phyloP scores from a whole-genome alignment of 202 grass and related monocot genomes.

The Setaria viridis region DNA sequence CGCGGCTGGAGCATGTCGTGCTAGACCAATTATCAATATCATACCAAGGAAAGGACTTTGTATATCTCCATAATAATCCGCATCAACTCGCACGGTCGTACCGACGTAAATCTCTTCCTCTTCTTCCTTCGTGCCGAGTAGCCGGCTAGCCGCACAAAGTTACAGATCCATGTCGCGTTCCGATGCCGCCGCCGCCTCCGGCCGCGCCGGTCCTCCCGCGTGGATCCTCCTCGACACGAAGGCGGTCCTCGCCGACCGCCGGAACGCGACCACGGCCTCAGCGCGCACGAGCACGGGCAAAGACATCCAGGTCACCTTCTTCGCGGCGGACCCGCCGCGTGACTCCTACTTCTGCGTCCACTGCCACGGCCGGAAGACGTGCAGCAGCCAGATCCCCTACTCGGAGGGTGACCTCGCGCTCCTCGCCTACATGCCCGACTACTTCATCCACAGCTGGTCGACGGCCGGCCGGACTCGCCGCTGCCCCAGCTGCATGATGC shows the following conservation, averaged over 20 bases:
- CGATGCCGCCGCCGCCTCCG: neutral
- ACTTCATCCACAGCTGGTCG: neutral
- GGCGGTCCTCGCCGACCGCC: neutral
- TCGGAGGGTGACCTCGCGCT: neutral
- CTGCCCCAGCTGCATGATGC: neutral
- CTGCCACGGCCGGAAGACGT: neutral
- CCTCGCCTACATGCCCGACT: neutral
- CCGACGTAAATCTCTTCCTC: no score
- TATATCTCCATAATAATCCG: no score
- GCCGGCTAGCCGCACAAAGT: no score
- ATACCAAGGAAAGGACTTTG: no score
- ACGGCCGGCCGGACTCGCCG: neutral
- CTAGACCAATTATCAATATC: no score
- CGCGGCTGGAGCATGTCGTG: no score
- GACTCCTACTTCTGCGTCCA: neutral
- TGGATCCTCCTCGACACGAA: no score
- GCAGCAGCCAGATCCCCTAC: neutral
- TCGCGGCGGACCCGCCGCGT: neutral
- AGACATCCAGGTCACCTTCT: neutral
- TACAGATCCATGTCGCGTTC: neutral
- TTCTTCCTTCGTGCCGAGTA: no score
- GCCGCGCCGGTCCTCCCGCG: neutral
- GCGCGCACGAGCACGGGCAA: neutral
- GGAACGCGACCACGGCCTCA: constrained; percentile 1
- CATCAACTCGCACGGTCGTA: no score